phyloP scores from a whole-genome alignment of 164 flowering plant species.

The Kalanchoe fedtschenkoi region DNA sequence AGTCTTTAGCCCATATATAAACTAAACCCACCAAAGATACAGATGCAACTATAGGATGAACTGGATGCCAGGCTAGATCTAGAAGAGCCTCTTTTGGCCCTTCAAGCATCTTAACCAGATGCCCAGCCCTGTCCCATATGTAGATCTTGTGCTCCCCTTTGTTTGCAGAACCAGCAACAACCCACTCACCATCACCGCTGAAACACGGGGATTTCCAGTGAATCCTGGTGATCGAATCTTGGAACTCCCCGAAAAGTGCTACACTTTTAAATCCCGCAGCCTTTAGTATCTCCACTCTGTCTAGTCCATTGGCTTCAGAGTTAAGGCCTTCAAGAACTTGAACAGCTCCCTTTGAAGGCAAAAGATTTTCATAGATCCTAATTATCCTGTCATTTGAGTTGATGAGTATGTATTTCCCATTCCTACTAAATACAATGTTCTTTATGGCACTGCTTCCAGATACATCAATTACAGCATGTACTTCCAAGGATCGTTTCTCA shows the following conservation, averaged over 20 bases:
- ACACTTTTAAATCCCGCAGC: constrained; percentile 70
- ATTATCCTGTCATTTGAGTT: constrained; percentile 85
- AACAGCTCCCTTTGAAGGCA: constrained; percentile 50
- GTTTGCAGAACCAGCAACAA: constrained; percentile 87
- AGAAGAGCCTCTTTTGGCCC: constrained; percentile 94
- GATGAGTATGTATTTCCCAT: constrained; percentile 77
- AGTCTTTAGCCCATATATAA: constrained; percentile 98
- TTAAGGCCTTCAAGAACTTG: constrained; percentile 34
- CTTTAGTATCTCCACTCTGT: constrained; percentile 61
- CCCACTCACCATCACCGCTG: constrained; percentile 99
- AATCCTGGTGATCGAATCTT: constrained; percentile 73
- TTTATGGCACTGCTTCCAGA: constrained; percentile 66
- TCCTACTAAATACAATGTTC: constrained; percentile 73
- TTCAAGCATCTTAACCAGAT: constrained; percentile 90
- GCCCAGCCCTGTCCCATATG: constrained; percentile 93
- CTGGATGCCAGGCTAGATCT: constrained; percentile 98
- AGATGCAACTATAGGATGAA: constrained; percentile 85
- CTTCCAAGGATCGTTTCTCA: constrained; percentile 40
- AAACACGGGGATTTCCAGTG: constrained; percentile 98
- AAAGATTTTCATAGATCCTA: constrained; percentile 78
- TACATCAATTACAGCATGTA: constrained; percentile 47
- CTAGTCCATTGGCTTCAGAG: constrained; percentile 23
- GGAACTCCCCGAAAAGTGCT: constrained; percentile 73
- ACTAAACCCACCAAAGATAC: constrained; percentile 77
- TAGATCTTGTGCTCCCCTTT: constrained; percentile 98